Evolutionary conservation across 176 grass and related monocot genomes (phyloP).

Genomic region (Rhynchospora breviuscula): DNA sequence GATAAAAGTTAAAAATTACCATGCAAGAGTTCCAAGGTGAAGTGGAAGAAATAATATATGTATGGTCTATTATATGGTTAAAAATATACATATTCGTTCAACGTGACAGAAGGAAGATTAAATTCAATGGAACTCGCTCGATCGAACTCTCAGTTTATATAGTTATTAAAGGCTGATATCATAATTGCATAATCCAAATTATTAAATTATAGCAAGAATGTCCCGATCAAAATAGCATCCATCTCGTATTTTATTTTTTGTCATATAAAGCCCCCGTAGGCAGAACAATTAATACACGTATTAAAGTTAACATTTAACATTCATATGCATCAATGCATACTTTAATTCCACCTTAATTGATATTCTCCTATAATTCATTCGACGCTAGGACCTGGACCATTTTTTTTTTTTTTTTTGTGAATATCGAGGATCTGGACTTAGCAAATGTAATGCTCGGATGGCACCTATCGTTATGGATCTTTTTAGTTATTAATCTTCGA

Average conservation of each 20-base stretch:
- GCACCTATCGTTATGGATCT: background rate
- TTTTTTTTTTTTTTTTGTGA: too few species aligned
- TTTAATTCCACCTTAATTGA: background rate
- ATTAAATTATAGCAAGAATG: too few species aligned
- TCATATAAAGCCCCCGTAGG: too few species aligned
- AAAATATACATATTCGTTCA: background rate
- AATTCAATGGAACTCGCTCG: background rate
- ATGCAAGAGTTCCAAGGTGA: constrained; percentile 19
- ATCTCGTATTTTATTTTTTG: too few species aligned
- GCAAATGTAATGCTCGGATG: background rate
- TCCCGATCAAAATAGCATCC: too few species aligned
- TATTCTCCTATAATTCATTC: background rate
- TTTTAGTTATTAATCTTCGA: background rate
- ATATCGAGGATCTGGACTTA: background rate
- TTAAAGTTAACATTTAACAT: too few species aligned
- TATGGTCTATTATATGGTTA: background rate
- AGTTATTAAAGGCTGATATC: background rate
- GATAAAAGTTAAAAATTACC: constrained; percentile 6
- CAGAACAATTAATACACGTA: too few species aligned
- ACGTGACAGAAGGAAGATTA: background rate
- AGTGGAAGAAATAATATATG: constrained; percentile 34
- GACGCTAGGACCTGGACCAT: background rate
- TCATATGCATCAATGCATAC: background rate
- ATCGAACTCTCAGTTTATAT: background rate
- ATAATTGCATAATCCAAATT: background rate